Percentiles rank a stretch among this genome's conserved stretches.
phyloP scores from a whole-genome alignment of 176 grass and related monocot species.

The Oryza rufipogon region DNA sequence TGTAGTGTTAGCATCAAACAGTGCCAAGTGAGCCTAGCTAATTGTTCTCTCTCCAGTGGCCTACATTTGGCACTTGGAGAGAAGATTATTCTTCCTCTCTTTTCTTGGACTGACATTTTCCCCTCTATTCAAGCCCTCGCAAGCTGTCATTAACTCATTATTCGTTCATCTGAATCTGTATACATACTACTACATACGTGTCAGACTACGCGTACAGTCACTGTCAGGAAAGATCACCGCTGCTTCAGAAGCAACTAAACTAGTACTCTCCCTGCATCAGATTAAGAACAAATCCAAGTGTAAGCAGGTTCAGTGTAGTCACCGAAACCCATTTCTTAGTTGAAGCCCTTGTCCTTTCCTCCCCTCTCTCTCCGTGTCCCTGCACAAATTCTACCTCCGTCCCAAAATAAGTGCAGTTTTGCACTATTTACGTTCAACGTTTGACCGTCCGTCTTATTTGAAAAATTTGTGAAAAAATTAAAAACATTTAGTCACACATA shows the following conservation, averaged over 20 bases:
- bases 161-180: background rate
- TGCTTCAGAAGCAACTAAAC: slow-evolving; percentile 5
- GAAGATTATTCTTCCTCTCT: too few species aligned
- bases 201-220: background rate
- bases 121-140: background rate
- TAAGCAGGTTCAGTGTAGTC: background rate
- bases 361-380: background rate
- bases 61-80: background rate
- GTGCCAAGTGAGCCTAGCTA: too few species aligned
- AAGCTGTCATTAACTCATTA: background rate
- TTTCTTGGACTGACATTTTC: background rate
- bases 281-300: background rate
- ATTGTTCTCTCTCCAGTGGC: background rate
- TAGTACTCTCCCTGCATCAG: background rate
- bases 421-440: too few species aligned
- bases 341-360: background rate
- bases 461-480: too few species aligned
- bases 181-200: slow-evolving; percentile 28
- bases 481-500: too few species aligned
- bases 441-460: too few species aligned
- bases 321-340: background rate
- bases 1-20: background rate
- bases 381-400: too few species aligned
- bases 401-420: too few species aligned
- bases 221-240: slow-evolving; percentile 4